These are phyloP conservation scores for Phialemoniopsis sp. DNA, from an alignment of 2,329 filamentous ascomycete genomes.

Conservation along the genomic window DNA sequence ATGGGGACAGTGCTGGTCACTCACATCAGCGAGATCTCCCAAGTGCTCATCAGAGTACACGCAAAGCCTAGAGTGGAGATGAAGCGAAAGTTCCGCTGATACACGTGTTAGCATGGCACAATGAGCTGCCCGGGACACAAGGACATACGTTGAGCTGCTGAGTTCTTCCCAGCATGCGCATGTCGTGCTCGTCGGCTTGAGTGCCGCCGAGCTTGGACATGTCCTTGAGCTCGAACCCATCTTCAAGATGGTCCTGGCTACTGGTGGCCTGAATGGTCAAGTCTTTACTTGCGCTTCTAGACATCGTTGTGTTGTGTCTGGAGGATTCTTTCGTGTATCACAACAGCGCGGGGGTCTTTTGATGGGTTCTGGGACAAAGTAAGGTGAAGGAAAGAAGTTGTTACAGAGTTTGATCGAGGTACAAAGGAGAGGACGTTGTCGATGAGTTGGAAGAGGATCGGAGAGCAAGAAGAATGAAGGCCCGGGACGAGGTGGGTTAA, in stretches of 20 bases:
- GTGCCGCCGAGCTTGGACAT: constrained; percentile 15
- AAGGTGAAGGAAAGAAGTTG: no score
- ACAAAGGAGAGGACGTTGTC: no score
- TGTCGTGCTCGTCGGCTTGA: constrained; percentile 22
- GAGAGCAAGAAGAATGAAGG: no score
- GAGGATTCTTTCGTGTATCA: no score
- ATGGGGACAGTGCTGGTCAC: neutral
- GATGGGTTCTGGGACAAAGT: no score
- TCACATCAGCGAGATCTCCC: constrained; percentile 42
- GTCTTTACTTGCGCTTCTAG: neutral
- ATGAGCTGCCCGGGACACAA: no score
- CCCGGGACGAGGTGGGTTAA: no score
- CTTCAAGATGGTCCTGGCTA: constrained; percentile 4
- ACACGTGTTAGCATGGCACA: neutral
- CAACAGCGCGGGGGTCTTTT: no score
- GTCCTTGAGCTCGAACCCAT: constrained; percentile 12
- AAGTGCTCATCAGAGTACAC: constrained; percentile 48
- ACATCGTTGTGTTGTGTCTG: neutral
- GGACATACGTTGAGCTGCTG: constrained; percentile 13
- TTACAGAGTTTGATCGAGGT: no score
- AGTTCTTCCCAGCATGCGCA: constrained; percentile 16
- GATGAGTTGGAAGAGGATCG: no score
- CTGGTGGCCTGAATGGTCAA: constrained; percentile 7
- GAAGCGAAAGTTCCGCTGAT: constrained; percentile 42
- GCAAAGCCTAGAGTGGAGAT: constrained; percentile 47